Evolutionary conservation across 305 asterid genomes (phyloP), one percentile per base, ranked within the genome.

Genomic region (Fraxinus sp.): DNA sequence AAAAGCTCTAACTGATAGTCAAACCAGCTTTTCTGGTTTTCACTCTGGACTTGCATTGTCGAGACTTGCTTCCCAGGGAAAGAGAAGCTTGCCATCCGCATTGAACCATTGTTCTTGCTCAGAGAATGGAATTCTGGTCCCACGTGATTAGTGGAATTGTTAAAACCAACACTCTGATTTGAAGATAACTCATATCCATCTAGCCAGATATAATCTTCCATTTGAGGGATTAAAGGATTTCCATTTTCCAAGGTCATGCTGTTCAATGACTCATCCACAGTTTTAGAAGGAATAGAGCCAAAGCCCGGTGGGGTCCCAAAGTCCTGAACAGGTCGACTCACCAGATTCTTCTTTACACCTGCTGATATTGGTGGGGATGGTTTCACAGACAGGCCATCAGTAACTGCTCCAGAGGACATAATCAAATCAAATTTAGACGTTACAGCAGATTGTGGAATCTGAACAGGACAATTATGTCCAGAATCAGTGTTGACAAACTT

Each of bases 251-350:
- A 82, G 64, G 92, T 52, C 83, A 85, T 77, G 80, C 82, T 84
- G 88, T 86, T 84, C 78, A 83, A 64, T 33, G 91, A 83, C 80
- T 94, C 98, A 52, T 94, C 97, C 26, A 84, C 82, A 39, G 55
- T 87, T 94, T 91, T 94, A 59, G 93, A 84, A 83, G 95, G 94
- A 84, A 87, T 87, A 80, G 94, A 89, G 76, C 95, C 94, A 88
- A 96, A 96, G 74, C 99, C 99, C 81, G 97, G 99, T 13, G 99
- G 99, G 18, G 98, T 98, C 81, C 98, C 99, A 68, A 90, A 72
- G 83, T 91, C 98, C 85, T 97, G 88, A 73, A 88, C 87, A 64
- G 99, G 97, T 64, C 97, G 92, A 85, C 97, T 88, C 82, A 93
- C 97, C n/a, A 96, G 97, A 84, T 88, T 93, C 91, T 93, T 96